Evolutionary conservation across 768 basidiomycete genomes (phyloP), one percentile per base, ranked within the genome.

Genomic region (Coprinellus micaceus): DNA sequence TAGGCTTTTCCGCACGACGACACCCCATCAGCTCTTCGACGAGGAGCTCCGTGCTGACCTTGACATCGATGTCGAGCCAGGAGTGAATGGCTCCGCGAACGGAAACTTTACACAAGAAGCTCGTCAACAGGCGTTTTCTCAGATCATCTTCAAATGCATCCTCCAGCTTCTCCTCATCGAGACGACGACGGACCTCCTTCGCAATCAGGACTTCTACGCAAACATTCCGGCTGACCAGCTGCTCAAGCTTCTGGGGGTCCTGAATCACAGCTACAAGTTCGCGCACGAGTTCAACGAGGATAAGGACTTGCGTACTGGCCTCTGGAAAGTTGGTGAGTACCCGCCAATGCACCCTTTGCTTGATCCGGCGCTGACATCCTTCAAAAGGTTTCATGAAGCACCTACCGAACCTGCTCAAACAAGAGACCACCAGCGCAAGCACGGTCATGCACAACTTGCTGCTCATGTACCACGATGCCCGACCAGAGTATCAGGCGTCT

Each of bases 321-420:
- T 99, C 55, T 99, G 97, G 97, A 98, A 96, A 97, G 97, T 98
- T 64, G 96, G 95, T 93, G 59, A 72, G 95, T 86, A 30, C 9
- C 33, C n/a, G n/a, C n/a, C n/a, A n/a, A n/a, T n/a, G n/a, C n/a
- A n/a, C n/a, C n/a, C n/a, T n/a, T n/a, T n/a, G n/a, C n/a, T n/a
- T n/a, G n/a, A n/a, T n/a, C n/a, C n/a, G n/a, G n/a, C n/a, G n/a
- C n/a, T n/a, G n/a, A n/a, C n/a, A n/a, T n/a, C n/a, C n/a, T n/a
- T n/a, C n/a, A n/a, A n/a, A n/a, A 98, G 95, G 97, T 6, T 99
- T 99, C 75, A 99, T 99, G 97, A 97, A 98, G 68, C 97, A 99
- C 69, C 74, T 98, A 28, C 97, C 97, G 0, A 99, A 99, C 72
- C 81, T 99, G 40, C 74, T 99, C 53, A 98, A 98, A 70, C 97